A percentile compares a stretch with the other conserved stretches of the same genome.
Conservation (phyloP, 345 rosid genomes). For the Eucalyptus virginea region DNA sequence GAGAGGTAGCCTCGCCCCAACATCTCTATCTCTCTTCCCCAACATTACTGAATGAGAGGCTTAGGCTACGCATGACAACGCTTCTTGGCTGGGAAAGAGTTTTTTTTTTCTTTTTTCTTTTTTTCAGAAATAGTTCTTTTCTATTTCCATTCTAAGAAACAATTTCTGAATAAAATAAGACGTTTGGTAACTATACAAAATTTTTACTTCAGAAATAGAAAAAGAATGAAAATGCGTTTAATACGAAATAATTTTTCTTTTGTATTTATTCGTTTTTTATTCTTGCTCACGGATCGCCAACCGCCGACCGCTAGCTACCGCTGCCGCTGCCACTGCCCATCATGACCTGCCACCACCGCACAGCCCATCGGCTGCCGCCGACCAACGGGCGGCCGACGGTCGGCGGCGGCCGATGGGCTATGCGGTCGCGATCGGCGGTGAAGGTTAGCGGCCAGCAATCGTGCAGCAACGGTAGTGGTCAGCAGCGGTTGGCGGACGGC, state of each 20-base stretch:
- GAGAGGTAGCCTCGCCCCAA: background rate
- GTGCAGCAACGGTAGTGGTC: accelerated
- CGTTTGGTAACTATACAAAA: too few relatives aligned
- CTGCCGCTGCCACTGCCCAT: accelerated
- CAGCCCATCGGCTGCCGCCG: accelerated
- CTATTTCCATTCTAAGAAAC: accelerated
- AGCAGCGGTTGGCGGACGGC: accelerated
- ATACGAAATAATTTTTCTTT: accelerated
- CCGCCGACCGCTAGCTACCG: accelerated
- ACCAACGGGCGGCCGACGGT: too few relatives aligned
- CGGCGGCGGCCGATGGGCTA: too few relatives aligned
- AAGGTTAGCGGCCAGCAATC: accelerated
- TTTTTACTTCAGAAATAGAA: too few relatives aligned
- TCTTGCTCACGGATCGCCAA: accelerated
- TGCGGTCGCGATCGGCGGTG: accelerated
- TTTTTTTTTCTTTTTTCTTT: too few relatives aligned
- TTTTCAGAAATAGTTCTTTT: accelerated
- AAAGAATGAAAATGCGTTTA: accelerated
- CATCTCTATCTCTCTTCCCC: background rate
- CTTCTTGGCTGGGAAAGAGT: accelerated
- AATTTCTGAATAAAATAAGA: too few relatives aligned
- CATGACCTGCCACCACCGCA: accelerated
- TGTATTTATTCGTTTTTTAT: too few relatives aligned
- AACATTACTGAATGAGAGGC: background rate
- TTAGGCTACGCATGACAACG: accelerated